A percentile compares a stretch with the other conserved stretches of the same genome.
Conservation (phyloP, 2,329 filamentous ascomycete genomes). For the Cladosporium austrohemisphaericum region DNA sequence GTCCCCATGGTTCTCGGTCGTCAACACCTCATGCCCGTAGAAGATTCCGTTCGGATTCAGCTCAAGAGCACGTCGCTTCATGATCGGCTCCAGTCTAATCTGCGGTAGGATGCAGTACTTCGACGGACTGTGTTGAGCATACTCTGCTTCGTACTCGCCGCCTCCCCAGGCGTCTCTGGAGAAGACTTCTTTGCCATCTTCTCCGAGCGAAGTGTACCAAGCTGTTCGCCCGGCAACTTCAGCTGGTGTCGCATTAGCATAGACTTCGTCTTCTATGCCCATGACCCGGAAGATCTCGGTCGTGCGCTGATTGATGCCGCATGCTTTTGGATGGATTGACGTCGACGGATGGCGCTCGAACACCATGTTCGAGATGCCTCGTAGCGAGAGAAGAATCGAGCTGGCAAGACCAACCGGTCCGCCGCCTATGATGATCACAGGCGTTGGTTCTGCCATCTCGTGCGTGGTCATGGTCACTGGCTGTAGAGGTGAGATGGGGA, state of each 20-base stretch:
- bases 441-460: no score
- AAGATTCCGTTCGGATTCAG: slow-evolving; percentile 31
- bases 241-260: slow-evolving; percentile 20
- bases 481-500: no score
- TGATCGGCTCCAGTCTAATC: slow-evolving; percentile 37
- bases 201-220: slow-evolving; percentile 34
- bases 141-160: slow-evolving; percentile 25
- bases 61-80: slow-evolving; percentile 29
- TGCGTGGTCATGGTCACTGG: no score
- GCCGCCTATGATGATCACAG: slow-evolving; percentile 32
- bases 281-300: slow-evolving; percentile 30
- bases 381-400: slow-evolving; percentile 32
- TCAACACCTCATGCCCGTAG: slow-evolving; percentile 28
- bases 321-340: slow-evolving; percentile 35
- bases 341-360: slow-evolving; percentile 33
- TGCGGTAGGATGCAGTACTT: slow-evolving; percentile 33
- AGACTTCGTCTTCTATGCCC: slow-evolving; percentile 33
- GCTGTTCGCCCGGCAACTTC: slow-evolving; percentile 28
- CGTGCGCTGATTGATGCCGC: slow-evolving; percentile 32
- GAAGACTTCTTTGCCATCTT: slow-evolving; percentile 29
- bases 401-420: slow-evolving; percentile 31
- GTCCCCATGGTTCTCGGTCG: slow-evolving; percentile 24
- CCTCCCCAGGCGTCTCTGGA: slow-evolving; percentile 32
- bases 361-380: slow-evolving; percentile 28
- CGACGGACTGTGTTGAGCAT: slow-evolving; percentile 27